These are phyloP conservation scores for Chaetoceros muelleri DNA, from an alignment of 108 stramenopile species.

Conservation along the genomic window DNA sequence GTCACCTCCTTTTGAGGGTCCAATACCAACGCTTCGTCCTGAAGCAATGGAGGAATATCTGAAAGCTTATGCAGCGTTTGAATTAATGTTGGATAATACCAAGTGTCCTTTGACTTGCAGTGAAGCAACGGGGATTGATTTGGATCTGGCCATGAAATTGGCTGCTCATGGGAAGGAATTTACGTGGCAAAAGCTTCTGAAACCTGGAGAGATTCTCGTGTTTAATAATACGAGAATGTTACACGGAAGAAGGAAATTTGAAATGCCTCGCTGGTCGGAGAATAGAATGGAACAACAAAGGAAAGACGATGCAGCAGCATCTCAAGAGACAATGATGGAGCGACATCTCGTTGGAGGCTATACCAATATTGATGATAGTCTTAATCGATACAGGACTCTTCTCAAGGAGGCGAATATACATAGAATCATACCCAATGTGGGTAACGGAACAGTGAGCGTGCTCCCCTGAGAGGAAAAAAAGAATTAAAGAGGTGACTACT, in stretches of 20 bases:
- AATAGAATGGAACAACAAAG: conserved; percentile 9
- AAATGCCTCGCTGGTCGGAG: no score
- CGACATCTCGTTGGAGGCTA: conserved; percentile 76
- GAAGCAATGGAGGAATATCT: conserved; percentile 38
- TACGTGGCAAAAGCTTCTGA: conserved; percentile 49
- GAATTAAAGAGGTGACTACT: background rate
- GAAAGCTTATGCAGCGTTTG: conserved; percentile 57
- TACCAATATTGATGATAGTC: conserved; percentile 63
- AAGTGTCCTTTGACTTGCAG: background rate
- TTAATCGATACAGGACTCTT: conserved; percentile 44
- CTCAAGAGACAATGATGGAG: background rate
- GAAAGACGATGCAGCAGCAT: conserved; percentile 7
- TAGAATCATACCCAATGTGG: conserved; percentile 20
- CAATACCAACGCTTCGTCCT: conserved; percentile 28
- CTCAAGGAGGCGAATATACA: conserved; percentile 9
- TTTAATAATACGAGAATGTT: conserved; percentile 77
- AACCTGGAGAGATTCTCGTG: conserved; percentile 49
- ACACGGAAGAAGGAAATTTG: conserved; percentile 59
- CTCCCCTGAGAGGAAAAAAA: background rate
- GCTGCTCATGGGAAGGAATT: conserved; percentile 33
- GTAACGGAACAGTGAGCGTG: conserved; percentile 21
- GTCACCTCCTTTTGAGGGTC: conserved; percentile 79
- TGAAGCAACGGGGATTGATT: conserved; percentile 1
- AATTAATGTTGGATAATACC: conserved; percentile 36
- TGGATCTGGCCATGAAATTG: conserved; percentile 18